These are phyloP conservation scores for Musa acuminata DNA, from an alignment of 176 grass and related monocot genomes.

Conservation along the genomic window DNA sequence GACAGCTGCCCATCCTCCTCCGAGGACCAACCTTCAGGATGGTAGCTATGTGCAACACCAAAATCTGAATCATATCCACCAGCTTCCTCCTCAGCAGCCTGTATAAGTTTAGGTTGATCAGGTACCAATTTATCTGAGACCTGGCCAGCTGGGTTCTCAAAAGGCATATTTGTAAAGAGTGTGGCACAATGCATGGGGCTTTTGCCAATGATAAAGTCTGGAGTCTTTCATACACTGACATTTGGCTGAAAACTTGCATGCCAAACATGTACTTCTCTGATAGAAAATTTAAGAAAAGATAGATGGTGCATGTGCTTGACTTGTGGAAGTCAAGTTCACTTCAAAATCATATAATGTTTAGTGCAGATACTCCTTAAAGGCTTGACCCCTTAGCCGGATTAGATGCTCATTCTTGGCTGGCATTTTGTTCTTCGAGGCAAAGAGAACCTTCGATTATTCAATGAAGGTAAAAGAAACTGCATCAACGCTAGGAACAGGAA, in stretches of 20 bases:
- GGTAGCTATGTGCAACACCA: slow-evolving; percentile 32
- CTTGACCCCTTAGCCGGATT: too few species aligned
- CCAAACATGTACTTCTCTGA: not conserved
- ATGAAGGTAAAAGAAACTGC: too few species aligned
- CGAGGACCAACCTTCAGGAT: slow-evolving; percentile 53
- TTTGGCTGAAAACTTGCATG: not conserved
- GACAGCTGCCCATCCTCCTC: slow-evolving; percentile 65
- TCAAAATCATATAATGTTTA: not conserved
- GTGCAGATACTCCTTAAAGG: not conserved
- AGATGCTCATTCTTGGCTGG: too few species aligned
- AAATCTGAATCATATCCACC: slow-evolving; percentile 31
- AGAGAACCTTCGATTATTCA: too few species aligned
- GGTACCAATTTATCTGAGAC: not conserved
- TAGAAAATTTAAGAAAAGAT: not conserved
- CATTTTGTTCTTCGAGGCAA: too few species aligned
- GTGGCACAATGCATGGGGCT: not conserved
- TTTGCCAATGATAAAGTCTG: not conserved
- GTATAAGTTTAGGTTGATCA: not conserved
- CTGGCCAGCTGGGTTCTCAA: not conserved
- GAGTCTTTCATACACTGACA: not conserved
- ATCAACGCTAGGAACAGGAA: too few species aligned
- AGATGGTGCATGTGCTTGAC: not conserved
- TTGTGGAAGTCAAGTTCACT: not conserved
- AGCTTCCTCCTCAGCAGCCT: slow-evolving; percentile 30
- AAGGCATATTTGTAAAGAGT: not conserved